A percentile compares a stretch with the other conserved stretches of the same genome.
phyloP scores from a whole-genome alignment of 1,284 basidiomycete genomes.

The Malassezia sp. region DNA sequence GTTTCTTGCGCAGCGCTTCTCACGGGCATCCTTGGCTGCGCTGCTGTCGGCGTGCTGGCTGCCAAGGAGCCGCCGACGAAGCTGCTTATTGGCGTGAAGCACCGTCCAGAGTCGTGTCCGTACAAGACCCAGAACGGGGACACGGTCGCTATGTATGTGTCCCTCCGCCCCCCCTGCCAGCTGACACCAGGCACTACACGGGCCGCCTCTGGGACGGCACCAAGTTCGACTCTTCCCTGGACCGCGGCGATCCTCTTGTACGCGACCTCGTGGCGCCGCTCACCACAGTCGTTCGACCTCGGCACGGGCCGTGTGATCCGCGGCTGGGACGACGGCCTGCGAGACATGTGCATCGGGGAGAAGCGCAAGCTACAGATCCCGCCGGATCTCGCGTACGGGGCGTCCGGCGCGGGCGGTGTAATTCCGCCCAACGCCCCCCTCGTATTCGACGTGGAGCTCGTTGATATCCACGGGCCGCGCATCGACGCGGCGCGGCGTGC shows the following conservation, averaged over 20 bases:
- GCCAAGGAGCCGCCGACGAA: constrained; percentile 28
- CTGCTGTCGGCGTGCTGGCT: neutral
- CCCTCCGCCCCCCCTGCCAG: too few species aligned
- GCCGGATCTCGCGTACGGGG: constrained; percentile 51
- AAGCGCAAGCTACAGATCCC: constrained; percentile 62
- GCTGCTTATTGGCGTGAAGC: constrained; percentile 48
- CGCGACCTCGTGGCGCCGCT: neutral
- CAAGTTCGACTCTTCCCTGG: constrained; percentile 70
- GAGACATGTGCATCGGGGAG: constrained; percentile 75
- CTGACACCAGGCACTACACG: constrained; percentile 51
- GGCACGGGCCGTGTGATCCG: constrained; percentile 68
- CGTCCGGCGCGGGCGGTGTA: constrained; percentile 60
- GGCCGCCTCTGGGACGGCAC: constrained; percentile 61
- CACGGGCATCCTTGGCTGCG: neutral
- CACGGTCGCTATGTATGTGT: constrained; percentile 53
- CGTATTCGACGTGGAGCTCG: constrained; percentile 60
- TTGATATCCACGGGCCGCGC: constrained; percentile 10
- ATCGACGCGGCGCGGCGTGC: neutral
- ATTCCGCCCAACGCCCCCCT: constrained; percentile 76
- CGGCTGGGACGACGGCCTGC: constrained; percentile 52
- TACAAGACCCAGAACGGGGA: constrained; percentile 58
- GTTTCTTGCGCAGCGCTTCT: too few species aligned
- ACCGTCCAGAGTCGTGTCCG: constrained; percentile 53
- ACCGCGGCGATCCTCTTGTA: constrained; percentile 54
- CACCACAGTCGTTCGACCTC: constrained; percentile 44